phyloP scores from a whole-genome alignment of 192 early-diverging fungal genomes.

The Funneliformis mosseae region DNA sequence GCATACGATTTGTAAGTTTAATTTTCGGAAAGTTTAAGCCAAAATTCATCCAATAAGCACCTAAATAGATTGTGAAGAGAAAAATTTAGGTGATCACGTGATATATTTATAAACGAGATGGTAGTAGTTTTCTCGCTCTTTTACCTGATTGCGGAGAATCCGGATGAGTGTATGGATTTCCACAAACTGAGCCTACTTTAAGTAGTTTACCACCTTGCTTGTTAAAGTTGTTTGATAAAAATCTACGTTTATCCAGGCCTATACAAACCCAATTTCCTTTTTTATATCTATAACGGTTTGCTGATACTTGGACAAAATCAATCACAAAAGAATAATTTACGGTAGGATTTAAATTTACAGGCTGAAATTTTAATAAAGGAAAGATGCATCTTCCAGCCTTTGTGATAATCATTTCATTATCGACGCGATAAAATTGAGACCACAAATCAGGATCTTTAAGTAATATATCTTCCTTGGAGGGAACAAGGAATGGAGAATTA shows the following conservation, averaged over 20 bases:
- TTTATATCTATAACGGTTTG: slow-evolving; percentile 41
- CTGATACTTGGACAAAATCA: slow-evolving; percentile 49
- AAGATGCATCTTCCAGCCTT: slow-evolving; percentile 60
- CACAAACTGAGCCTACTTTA: not conserved
- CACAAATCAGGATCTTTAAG: slow-evolving; percentile 40
- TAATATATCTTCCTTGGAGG: not conserved
- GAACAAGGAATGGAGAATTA: no score
- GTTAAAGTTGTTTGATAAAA: slow-evolving; percentile 22
- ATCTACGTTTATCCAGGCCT: not conserved
- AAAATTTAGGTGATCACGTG: no score
- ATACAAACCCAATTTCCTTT: slow-evolving; percentile 41
- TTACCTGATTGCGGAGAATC: slow-evolving; percentile 34
- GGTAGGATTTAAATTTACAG: slow-evolving; percentile 46
- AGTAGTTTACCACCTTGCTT: not conserved
- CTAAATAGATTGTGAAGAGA: not conserved
- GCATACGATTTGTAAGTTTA: slow-evolving; percentile 52
- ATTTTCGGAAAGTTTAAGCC: slow-evolving; percentile 50
- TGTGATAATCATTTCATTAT: slow-evolving; percentile 67
- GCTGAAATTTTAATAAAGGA: slow-evolving; percentile 48
- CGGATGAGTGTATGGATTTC: slow-evolving; percentile 36
- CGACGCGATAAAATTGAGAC: slow-evolving; percentile 41
- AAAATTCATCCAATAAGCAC: slow-evolving; percentile 46
- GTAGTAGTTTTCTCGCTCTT: no score
- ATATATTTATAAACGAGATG: no score
- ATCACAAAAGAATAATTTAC: slow-evolving; percentile 42